A percentile compares a stretch with the other conserved stretches of the same genome.
Conservation (phyloP, 2,329 filamentous ascomycete species). For the Davidsoniella neocaledoniae region DNA sequence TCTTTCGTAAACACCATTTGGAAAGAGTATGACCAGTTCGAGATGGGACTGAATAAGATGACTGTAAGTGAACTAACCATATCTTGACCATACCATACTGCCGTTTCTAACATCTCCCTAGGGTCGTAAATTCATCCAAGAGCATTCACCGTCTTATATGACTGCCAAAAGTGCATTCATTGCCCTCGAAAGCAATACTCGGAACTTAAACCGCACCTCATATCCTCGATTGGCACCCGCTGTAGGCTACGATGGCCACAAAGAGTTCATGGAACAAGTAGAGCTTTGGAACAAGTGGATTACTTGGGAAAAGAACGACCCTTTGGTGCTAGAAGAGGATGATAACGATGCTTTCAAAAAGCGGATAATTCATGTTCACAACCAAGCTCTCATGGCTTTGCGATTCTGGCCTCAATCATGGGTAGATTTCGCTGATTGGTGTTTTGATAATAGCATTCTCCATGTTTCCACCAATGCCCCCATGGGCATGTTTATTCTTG, state of each 20-base stretch:
- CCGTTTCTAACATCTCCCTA: conserved; percentile 20
- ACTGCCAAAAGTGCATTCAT: conserved; percentile 83
- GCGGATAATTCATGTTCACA: conserved; percentile 78
- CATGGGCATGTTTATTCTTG: conserved; percentile 57
- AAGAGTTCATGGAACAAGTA: conserved; percentile 70
- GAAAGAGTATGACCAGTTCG: conserved; percentile 97
- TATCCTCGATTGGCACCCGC: conserved; percentile 69
- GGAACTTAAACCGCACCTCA: conserved; percentile 57
- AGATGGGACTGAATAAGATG: conserved; percentile 83
- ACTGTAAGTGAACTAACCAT: conserved; percentile 39
- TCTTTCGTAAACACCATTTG: conserved; percentile 68
- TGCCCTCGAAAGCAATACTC: conserved; percentile 75
- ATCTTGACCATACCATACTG: background rate
- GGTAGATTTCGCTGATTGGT: conserved; percentile 90
- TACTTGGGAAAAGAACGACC: conserved; percentile 86
- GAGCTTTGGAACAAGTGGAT: conserved; percentile 90
- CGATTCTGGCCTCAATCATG: conserved; percentile 93
- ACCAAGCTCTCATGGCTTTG: conserved; percentile 81
- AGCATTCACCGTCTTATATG: conserved; percentile 88
- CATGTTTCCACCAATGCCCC: conserved; percentile 29
- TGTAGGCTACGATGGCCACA: conserved; percentile 70
- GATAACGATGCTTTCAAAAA: conserved; percentile 59
- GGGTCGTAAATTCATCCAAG: conserved; percentile 89
- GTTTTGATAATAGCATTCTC: conserved; percentile 55
- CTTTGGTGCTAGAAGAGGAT: conserved; percentile 68